phyloP scores from a whole-genome alignment of 352 stramenopile genomes.

The Pythium sukuiense region DNA sequence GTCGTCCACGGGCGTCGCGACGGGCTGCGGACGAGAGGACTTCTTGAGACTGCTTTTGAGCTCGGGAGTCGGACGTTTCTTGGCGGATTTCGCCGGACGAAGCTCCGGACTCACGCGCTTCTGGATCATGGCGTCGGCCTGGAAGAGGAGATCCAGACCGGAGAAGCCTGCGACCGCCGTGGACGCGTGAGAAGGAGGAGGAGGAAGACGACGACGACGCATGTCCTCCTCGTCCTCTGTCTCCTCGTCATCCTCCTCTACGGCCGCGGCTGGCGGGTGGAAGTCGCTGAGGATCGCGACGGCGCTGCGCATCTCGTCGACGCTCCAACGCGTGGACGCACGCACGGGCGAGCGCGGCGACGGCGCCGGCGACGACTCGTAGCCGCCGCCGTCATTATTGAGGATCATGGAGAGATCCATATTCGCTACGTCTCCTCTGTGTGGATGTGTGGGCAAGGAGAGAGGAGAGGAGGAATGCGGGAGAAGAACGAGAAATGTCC shows the following conservation, averaged over 20 bases:
- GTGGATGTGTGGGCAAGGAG: neutral
- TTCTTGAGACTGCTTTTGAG: neutral
- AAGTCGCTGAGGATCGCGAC: constrained; percentile 71
- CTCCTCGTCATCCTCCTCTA: constrained; percentile 20
- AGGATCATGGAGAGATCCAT: constrained; percentile 37
- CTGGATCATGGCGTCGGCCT: constrained; percentile 74
- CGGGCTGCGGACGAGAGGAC: neutral
- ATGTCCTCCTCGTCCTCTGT: constrained; percentile 20
- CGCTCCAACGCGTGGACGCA: constrained; percentile 34
- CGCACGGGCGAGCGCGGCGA: constrained; percentile 9
- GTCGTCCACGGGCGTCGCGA: constrained; percentile 2
- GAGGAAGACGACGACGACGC: neutral
- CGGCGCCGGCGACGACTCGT: constrained; percentile 17
- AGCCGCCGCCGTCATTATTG: constrained; percentile 21
- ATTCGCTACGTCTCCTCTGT: constrained; percentile 4
- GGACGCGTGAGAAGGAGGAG: neutral
- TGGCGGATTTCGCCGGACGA: constrained; percentile 1
- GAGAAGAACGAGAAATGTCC: constrained; percentile 22
- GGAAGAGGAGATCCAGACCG: constrained; percentile 63
- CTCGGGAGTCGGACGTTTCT: constrained; percentile 12
- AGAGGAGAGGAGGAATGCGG: constrained; percentile 8
- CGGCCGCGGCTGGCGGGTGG: constrained; percentile 17
- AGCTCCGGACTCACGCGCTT: constrained; percentile 22
- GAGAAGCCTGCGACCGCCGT: constrained; percentile 12
- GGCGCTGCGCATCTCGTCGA: constrained; percentile 57